These are phyloP conservation scores for Pholiota adiposa DNA, from an alignment of 1,284 basidiomycete genomes.

Conservation along the genomic window DNA sequence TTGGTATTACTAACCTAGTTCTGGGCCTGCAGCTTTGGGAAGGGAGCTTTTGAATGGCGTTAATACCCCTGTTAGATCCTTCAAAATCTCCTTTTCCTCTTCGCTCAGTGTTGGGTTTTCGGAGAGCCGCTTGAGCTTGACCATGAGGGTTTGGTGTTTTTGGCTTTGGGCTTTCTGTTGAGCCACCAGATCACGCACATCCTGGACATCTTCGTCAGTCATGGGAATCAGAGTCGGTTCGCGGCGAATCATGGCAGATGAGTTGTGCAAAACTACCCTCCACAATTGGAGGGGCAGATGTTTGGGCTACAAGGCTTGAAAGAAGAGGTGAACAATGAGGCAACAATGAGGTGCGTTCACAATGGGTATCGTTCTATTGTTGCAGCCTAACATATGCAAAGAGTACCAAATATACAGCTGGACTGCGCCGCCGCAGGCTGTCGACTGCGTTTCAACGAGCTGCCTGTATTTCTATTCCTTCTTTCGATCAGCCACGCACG, in stretches of 20 bases:
- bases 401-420: conserved; percentile 21
- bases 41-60: conserved; percentile 35
- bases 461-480: conserved; percentile 16
- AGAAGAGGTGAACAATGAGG: conserved; percentile 11
- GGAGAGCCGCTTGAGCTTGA: conserved; percentile 47
- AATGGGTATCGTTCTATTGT: conserved; percentile 15
- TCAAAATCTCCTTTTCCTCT: conserved; percentile 45
- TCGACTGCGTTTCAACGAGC: conserved; percentile 16
- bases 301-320: not conserved
- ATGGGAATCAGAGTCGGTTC: conserved; percentile 75
- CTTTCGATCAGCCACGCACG: conserved; percentile 23
- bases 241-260: conserved; percentile 70
- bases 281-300: not conserved
- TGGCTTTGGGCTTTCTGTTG: conserved; percentile 53
- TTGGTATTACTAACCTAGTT: conserved; percentile 33
- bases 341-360: conserved; percentile 9
- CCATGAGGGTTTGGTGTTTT: conserved; percentile 42
- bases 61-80: conserved; percentile 34
- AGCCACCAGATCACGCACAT: conserved; percentile 64
- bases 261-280: not conserved
- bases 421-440: conserved; percentile 27
- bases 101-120: conserved; percentile 44
- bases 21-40: conserved; percentile 44
- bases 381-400: conserved; percentile 20
- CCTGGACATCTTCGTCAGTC: conserved; percentile 75